Percentiles rank a stretch among this genome's conserved stretches.
Conservation (phyloP, 2,329 filamentous ascomycete species). For the Emericellopsis atlantica region DNA sequence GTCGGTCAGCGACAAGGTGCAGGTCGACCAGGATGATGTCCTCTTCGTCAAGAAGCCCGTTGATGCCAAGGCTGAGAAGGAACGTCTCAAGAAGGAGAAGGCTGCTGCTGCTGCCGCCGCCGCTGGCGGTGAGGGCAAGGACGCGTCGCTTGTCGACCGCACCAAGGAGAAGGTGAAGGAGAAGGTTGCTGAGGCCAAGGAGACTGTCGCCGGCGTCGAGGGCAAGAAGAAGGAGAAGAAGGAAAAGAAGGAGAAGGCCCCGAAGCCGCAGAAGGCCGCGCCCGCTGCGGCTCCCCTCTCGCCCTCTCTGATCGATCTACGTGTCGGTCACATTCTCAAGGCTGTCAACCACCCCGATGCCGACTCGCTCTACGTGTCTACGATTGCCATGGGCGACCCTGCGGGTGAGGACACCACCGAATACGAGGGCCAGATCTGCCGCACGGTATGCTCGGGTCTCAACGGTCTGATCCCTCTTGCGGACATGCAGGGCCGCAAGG, state of each 20-base stretch:
- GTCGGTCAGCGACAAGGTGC: slow-evolving; percentile 63
- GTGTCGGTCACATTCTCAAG: slow-evolving; percentile 95
- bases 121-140: slow-evolving; percentile 35
- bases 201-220: slow-evolving; percentile 17
- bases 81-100: slow-evolving; percentile 94
- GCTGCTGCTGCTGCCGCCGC: slow-evolving; percentile 49
- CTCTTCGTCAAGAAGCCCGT: slow-evolving; percentile 80
- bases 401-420: slow-evolving; percentile 82
- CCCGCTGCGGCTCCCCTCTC: slow-evolving; percentile 65
- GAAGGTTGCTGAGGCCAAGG: slow-evolving; percentile 37
- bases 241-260: slow-evolving; percentile 82
- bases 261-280: slow-evolving; percentile 58
- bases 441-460: slow-evolving; percentile 92
- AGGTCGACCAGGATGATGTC: slow-evolving; percentile 67
- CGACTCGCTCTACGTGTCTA: slow-evolving; percentile 90
- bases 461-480: slow-evolving; percentile 86
- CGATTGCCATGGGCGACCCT: slow-evolving; percentile 85
- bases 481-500: slow-evolving; percentile 94
- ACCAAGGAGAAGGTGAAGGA: slow-evolving; percentile 47
- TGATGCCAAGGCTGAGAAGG: slow-evolving; percentile 90
- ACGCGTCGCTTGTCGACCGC: slow-evolving; percentile 40
- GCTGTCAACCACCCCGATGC: slow-evolving; percentile 92
- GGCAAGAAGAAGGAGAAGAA: slow-evolving; percentile 73
- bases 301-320: slow-evolving; percentile 81
- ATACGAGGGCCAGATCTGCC: slow-evolving; percentile 81